Base-by-base conservation (phyloP, 1,284 basidiomycete genomes). In the Tremellales sp. region DNA sequence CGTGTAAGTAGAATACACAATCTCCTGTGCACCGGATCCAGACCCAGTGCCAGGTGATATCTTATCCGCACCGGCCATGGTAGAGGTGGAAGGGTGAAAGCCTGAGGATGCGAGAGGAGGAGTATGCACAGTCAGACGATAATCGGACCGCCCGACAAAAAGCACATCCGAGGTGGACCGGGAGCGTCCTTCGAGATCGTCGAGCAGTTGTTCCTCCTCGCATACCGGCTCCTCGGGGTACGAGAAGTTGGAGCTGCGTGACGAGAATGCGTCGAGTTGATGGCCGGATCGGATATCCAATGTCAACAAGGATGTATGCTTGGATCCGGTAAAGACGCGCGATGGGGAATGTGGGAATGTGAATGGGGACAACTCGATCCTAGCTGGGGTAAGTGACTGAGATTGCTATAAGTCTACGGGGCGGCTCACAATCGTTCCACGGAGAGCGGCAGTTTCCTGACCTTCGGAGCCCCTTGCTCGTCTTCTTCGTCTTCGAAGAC, bases 341-440 rank as follows among this genome's bases (percentile, higher is more conserved):
- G 57, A 63, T 4, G 68, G 68, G 24, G 63, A 61, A 48, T 68
- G 59, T 4, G 71, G 70, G 48, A 72, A 71, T 5, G 65, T 66
- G 51, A 71, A 72, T 4, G 71, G 69, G 4, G 68, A 68, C 4
- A 66, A 46, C 36, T 72, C 66, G 61, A 73, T 70, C 10, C 71
- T 72, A 47, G n/a, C 19, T 12, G 10, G 31, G 34, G 43, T 43
- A 27, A 22, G 24, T 40, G 18, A 48, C 39, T 35, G 19, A 10
- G 21, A 24, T 25, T 14, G 25, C 21, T 27, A 16, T n/a, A n/a
- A n/a, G n/a, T n/a, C n/a, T n/a, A n/a, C n/a, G n/a, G n/a, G n/a
- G 9, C 5, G 6, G 61, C 70, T 60, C 50, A 72, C 71, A 73
- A 57, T 47, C 72, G 63, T 44, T 73, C 70, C 33, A 73, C 66